Base-by-base conservation (phyloP, 2,329 filamentous ascomycete genomes). In the Cercospora berteroae region DNA sequence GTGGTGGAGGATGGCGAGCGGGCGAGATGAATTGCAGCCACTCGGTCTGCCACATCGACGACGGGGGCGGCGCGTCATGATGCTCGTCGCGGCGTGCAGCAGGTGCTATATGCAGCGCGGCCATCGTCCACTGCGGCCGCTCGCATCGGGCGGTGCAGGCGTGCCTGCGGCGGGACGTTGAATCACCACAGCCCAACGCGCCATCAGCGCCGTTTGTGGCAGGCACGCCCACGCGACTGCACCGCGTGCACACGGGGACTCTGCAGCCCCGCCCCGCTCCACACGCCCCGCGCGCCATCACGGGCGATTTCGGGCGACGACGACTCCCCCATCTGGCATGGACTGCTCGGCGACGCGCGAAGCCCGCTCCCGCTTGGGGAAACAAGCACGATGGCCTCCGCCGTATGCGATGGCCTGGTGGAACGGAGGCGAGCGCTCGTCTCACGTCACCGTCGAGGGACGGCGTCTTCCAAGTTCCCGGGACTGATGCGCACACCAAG, bases 101-200 rank as follows among this genome's bases (percentile, higher is more conserved):
- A 29, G 59, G 29, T 62, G 59, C 59, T 62, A 62, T 50, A 50
- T 50, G 39, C 59, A 29, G 60, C 42, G 48, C 42, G 44, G 31
- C 39, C 60, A 27, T 50, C 33, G 50, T 56, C 50, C 23, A 56
- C 44, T 20, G 13, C 33, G 42, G 36, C 36, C 59, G 59, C 59
- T 61, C 50, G 18, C 42, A 20, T 31, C 44, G 10, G 23, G 8
- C 9, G 18, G n/a, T 56, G 50, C 50, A 27, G 20, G 18, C 58
- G 58, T 39, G 36, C 36, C 36, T 39, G 36, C 36, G 18, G 33
- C 59, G 59, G 59, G 59, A 61, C 59, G 59, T 61, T 61, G 33
- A 31, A 48, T 61, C 39, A 31, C 57, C n/a, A 6, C 13, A 27
- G 13, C 59, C 27, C 31, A 55, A 31, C n/a, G 23, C 27, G 50